Conservation (phyloP, 805 yeast genomes). For the Saturnispora sekii region DNA sequence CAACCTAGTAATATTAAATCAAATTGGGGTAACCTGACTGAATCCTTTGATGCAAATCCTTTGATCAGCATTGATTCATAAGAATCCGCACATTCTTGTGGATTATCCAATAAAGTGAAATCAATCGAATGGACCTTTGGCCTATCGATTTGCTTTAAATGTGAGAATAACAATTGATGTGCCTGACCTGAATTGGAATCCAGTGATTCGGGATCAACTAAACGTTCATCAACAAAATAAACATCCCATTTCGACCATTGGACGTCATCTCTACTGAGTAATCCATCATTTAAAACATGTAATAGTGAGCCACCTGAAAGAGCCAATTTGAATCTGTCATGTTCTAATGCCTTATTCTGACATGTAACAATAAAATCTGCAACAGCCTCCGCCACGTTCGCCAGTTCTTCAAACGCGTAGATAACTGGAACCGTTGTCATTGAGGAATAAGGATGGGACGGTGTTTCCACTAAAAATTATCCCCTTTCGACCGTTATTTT, state of each 20-base stretch:
- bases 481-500: background rate
- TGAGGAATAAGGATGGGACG: background rate
- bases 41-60: conserved; percentile 92
- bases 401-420: conserved; percentile 83
- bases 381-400: conserved; percentile 91
- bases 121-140: conserved; percentile 83
- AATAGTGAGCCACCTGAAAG: conserved; percentile 89
- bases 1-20: conserved; percentile 88
- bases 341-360: conserved; percentile 58
- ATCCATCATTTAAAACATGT: conserved; percentile 78
- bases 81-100: conserved; percentile 88
- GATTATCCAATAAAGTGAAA: conserved; percentile 61
- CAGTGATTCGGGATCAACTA: conserved; percentile 75
- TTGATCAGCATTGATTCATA: conserved; percentile 80
- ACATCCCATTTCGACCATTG: conserved; percentile 94
- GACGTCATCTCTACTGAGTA: conserved; percentile 57
- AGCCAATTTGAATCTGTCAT: conserved; percentile 75
- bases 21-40: conserved; percentile 91
- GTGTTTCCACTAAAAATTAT: background rate
- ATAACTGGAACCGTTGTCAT: conserved; percentile 82
- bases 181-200: conserved; percentile 90
- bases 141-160: conserved; percentile 38
- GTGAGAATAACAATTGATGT: conserved; percentile 71
- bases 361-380: conserved; percentile 90
- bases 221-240: conserved; percentile 91